Base-by-base conservation (phyloP, 148 eudicot species). In the Linanthus parryae region DNA sequence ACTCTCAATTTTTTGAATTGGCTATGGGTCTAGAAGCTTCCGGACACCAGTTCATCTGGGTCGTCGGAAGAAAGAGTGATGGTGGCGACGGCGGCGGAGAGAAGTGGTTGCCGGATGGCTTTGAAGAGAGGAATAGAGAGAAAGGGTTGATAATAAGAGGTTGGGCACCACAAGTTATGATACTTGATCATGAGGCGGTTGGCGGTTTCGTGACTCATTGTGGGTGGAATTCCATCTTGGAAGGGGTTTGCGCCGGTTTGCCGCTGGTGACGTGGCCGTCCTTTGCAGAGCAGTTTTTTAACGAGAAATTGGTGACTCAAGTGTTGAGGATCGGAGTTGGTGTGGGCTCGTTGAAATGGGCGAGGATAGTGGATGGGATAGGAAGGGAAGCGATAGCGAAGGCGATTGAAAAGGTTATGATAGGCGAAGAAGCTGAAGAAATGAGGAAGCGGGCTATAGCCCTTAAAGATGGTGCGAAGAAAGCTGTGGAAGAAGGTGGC, bases 191-290 rank as follows among this genome's bases (percentile, higher is more conserved):
- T 14, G 37, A 52, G 16, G 43, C 69, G 2, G 27, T 57, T 5
- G 63, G 63, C 17, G 69, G 52, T 8, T 65, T 65, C 8, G 51
- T 65, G 44, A 65, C 63, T 2, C 69, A 65, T 30, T 57, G 69
- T 25, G 69, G 69, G 2, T 50, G 54, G 64, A 54, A 52, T n/a
- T 69, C 62, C 33, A 44, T 24, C 19, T 43, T 44, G 2, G 73
- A 57, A 41, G 67, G 59, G 16, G 20, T 47, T 8, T 33, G 54
- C 14, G 42, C 62, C 8, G 69, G 63, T 0, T 57, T 49, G 55
- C 63, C 69, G 12, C 28, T 61, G 53, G 55, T 66, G 34, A 59
- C 48, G 22, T 59, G 52, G 64, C 58, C 55, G 5, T 26, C 53
- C 13, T 37, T 54, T 33, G 61, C 63, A 1, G 69, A 65, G n/a